phyloP scores from a whole-genome alignment of 495 filamentous ascomycete species.

The Penicillium atrosanguineum region DNA sequence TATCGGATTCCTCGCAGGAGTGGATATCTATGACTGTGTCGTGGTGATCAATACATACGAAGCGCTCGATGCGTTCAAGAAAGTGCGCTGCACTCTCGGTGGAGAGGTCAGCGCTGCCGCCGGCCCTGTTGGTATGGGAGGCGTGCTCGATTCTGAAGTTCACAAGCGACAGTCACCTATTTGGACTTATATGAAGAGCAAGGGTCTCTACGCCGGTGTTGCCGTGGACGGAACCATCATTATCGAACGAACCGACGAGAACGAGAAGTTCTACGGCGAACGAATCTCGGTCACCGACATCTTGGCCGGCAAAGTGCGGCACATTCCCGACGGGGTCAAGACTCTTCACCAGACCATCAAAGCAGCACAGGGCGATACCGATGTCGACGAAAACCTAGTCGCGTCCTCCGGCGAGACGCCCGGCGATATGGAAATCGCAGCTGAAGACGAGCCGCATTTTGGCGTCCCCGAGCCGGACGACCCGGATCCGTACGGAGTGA shows the following conservation, averaged over 20 bases:
- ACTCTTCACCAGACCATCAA: conserved; percentile 77
- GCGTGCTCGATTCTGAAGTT: conserved; percentile 69
- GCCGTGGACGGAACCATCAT: conserved; percentile 82
- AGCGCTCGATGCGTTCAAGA: conserved; percentile 77
- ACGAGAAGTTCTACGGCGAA: conserved; percentile 80
- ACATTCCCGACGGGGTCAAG: conserved; percentile 61
- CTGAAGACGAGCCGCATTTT: conserved; percentile 47
- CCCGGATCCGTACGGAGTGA: conserved; percentile 86
- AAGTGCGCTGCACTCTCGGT: conserved; percentile 72
- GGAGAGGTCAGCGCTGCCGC: conserved; percentile 73
- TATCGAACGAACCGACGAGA: conserved; percentile 83
- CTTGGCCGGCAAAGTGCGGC: conserved; percentile 70
- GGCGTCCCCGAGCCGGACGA: conserved; percentile 71
- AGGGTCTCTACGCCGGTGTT: conserved; percentile 78
- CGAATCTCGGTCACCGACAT: conserved; percentile 76
- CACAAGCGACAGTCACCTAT: conserved; percentile 70
- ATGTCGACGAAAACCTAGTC: conserved; percentile 61
- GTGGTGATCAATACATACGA: conserved; percentile 83
- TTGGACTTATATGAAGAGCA: conserved; percentile 85
- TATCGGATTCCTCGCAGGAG: conserved; percentile 82
- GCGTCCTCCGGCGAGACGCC: conserved; percentile 63
- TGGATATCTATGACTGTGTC: conserved; percentile 92
- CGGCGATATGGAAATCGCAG: conserved; percentile 64
- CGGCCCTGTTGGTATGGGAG: conserved; percentile 75
- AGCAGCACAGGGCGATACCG: conserved; percentile 74